A percentile compares a stretch with the other conserved stretches of the same genome.
These are phyloP conservation scores for Lactarius evosmus DNA, from an alignment of 768 basidiomycete species.

Conservation along the genomic window DNA sequence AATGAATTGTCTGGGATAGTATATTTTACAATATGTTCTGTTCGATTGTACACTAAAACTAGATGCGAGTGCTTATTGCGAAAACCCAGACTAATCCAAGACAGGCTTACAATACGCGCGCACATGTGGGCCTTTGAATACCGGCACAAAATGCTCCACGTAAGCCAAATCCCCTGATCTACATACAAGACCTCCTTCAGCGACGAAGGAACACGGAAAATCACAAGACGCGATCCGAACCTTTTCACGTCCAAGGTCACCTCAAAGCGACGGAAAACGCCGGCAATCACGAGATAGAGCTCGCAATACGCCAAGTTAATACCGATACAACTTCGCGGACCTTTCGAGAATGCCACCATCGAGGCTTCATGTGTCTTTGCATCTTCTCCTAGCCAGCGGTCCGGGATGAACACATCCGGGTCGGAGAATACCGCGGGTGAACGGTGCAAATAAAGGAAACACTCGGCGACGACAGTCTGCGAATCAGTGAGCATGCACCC, in stretches of 20 bases:
- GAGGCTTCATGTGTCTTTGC: not conserved
- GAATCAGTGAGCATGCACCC: not conserved
- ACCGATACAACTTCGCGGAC: not conserved
- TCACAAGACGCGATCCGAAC: not conserved
- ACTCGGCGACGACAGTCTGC: not conserved
- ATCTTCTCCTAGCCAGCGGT: not conserved
- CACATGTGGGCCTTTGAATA: not conserved
- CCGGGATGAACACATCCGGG: not conserved
- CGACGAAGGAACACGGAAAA: not conserved
- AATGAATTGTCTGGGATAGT: no score
- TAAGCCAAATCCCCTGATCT: not conserved
- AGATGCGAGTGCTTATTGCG: not conserved
- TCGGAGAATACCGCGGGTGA: not conserved
- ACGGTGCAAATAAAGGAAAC: not conserved
- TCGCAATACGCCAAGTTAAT: conserved; percentile 7
- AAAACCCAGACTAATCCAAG: not conserved
- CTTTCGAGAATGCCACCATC: not conserved
- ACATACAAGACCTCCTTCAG: not conserved
- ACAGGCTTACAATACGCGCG: not conserved
- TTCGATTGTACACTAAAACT: not conserved
- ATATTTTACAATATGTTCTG: no score
- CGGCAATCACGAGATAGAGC: not conserved
- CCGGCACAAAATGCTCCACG: not conserved
- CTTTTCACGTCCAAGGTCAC: not conserved
- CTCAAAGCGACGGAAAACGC: conserved; percentile 5